A percentile compares a stretch with the other conserved stretches of the same genome.
phyloP scores from a whole-genome alignment of 2,329 filamentous ascomycete genomes.

The Stemphylium lycopersici region DNA sequence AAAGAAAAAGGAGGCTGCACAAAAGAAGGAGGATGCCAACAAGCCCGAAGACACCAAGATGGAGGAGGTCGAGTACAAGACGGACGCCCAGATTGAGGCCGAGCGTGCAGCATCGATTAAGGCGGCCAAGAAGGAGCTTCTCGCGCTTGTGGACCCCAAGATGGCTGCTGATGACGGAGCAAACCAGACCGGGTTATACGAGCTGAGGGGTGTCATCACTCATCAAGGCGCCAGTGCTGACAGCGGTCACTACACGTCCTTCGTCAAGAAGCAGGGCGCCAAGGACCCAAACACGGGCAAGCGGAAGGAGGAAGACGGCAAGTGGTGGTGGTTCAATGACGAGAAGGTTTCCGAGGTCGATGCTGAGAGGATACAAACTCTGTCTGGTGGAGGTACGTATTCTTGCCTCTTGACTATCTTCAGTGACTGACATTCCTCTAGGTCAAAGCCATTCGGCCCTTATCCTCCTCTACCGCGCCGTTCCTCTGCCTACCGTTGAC shows the following conservation, averaged over 20 bases:
- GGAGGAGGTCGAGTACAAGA: slow-evolving; percentile 79
- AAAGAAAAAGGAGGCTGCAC: slow-evolving; percentile 56
- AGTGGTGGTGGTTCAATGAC: slow-evolving; percentile 99
- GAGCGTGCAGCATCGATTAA: slow-evolving; percentile 79
- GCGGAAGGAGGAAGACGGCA: slow-evolving; percentile 81
- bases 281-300: slow-evolving; percentile 79
- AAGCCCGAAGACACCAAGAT: slow-evolving; percentile 68
- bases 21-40: slow-evolving; percentile 61
- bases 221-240: slow-evolving; percentile 97
- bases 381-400: slow-evolving; percentile 80
- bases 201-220: slow-evolving; percentile 90
- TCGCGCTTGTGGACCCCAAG: slow-evolving; percentile 75
- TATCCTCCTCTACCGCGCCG: slow-evolving; percentile 78
- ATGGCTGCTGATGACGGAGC: slow-evolving; percentile 78
- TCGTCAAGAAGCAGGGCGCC: slow-evolving; percentile 86
- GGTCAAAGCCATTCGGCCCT: slow-evolving; percentile 81
- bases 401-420: background rate
- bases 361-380: slow-evolving; percentile 84
- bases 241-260: slow-evolving; percentile 97
- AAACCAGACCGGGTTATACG: slow-evolving; percentile 94
- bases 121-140: slow-evolving; percentile 85
- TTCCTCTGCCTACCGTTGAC: slow-evolving; percentile 67
- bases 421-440: slow-evolving; percentile 31
- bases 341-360: slow-evolving; percentile 95
- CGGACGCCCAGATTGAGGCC: slow-evolving; percentile 88